Evolutionary conservation across 176 grass and related monocot species (phyloP).

Genomic region (Lolium rigidum): DNA sequence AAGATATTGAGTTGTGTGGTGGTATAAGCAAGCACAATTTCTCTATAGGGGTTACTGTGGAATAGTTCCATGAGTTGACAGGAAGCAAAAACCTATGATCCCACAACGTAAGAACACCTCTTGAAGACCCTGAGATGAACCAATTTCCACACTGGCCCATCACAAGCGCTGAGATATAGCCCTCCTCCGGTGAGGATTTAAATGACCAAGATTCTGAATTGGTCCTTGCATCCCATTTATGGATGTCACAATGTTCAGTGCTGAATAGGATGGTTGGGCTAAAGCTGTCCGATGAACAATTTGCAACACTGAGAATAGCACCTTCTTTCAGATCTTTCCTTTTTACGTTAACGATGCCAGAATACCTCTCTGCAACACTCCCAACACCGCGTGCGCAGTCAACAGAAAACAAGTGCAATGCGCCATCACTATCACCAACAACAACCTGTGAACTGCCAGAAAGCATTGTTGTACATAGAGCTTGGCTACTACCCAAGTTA

Average conservation of each 20-base stretch:
- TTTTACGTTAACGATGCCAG: conserved; percentile 80
- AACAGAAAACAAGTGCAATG: conserved; percentile 85
- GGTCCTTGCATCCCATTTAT: conserved; percentile 85
- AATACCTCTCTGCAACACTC: conserved; percentile 81
- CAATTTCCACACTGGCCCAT: conserved; percentile 94
- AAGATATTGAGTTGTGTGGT: conserved; percentile 65
- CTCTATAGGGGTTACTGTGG: conserved; percentile 77
- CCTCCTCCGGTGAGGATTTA: conserved; percentile 75
- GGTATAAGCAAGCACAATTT: conserved; percentile 94
- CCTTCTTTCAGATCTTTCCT: conserved; percentile 84
- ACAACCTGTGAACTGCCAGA: conserved; percentile 74
- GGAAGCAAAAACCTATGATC: conserved; percentile 96
- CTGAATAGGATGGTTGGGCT: conserved; percentile 88
- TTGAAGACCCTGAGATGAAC: conserved; percentile 97
- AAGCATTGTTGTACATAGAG: conserved; percentile 89
- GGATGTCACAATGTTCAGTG: conserved; percentile 79
- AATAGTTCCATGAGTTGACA: conserved; percentile 95
- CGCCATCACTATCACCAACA: conserved; percentile 84
- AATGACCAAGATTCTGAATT: conserved; percentile 86
- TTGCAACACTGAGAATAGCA: conserved; percentile 79
- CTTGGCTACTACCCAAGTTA: conserved; percentile 66
- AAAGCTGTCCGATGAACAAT: conserved; percentile 72
- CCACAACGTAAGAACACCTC: conserved; percentile 92
- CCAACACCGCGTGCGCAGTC: conserved; percentile 83
- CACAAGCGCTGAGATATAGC: conserved; percentile 79